These are phyloP conservation scores for Mycena chlorophos DNA, from an alignment of 768 basidiomycete species.

Conservation along the genomic window DNA sequence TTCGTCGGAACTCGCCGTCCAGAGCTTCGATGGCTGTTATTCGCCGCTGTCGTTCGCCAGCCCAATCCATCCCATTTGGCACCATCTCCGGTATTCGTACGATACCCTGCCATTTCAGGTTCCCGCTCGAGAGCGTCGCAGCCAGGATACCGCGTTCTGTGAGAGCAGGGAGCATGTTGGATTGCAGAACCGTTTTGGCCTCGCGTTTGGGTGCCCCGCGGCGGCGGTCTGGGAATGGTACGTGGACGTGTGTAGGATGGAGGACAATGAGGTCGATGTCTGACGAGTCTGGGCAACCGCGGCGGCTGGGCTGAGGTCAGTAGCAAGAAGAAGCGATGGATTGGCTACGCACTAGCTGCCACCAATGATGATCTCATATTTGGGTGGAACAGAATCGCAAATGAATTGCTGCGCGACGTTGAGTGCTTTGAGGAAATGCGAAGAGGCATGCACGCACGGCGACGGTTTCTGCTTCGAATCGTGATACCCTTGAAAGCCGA, in stretches of 20 bases:
- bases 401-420: slow-evolving; percentile 47
- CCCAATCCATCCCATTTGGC: slow-evolving; percentile 21
- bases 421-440: neutral
- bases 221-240: slow-evolving; percentile 34
- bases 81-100: slow-evolving; percentile 44
- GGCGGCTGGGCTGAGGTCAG: slow-evolving; percentile 41
- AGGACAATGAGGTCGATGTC: slow-evolving; percentile 45
- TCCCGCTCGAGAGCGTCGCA: slow-evolving; percentile 31
- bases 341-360: slow-evolving; percentile 55
- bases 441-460: slow-evolving; percentile 36
- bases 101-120: slow-evolving; percentile 53
- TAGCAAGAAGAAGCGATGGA: neutral
- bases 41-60: slow-evolving; percentile 24
- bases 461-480: slow-evolving; percentile 45
- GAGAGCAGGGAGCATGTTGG: slow-evolving; percentile 44
- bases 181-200: slow-evolving; percentile 31
- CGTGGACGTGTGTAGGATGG: slow-evolving; percentile 45
- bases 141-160: slow-evolving; percentile 47
- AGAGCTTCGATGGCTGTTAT: slow-evolving; percentile 27
- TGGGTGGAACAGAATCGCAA: slow-evolving; percentile 43
- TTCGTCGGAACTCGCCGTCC: slow-evolving; percentile 40
- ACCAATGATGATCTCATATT: slow-evolving; percentile 50
- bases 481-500: slow-evolving; percentile 38
- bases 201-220: slow-evolving; percentile 12
- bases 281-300: slow-evolving; percentile 38